A percentile compares a stretch with the other conserved stretches of the same genome.
Evolutionary conservation across 176 grass and related monocot species (phyloP).

Genomic region (Oryza longistaminata): DNA sequence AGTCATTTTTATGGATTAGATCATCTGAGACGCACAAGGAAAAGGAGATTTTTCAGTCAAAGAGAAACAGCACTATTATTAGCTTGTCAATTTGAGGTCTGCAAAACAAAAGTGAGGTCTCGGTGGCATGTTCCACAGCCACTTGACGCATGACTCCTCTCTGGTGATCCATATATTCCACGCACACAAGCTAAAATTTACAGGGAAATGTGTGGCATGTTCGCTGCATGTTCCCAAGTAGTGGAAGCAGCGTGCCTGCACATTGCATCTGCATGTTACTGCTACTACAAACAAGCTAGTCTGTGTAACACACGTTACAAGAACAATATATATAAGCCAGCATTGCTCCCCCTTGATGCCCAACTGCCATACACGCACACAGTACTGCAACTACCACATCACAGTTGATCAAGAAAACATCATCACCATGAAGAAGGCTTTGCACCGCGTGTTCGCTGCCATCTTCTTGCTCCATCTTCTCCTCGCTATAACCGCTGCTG

Average conservation of each 20-base stretch:
- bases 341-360: neutral
- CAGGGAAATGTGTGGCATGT: neutral
- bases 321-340: neutral
- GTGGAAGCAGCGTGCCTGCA: constrained; percentile 10
- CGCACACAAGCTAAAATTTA: neutral
- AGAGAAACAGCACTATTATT: neutral
- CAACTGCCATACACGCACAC: neutral
- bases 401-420: neutral
- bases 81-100: neutral
- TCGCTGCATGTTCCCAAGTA: neutral
- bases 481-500: neutral
- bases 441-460: constrained; percentile 1
- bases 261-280: neutral
- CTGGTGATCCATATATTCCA: too few species aligned
- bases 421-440: constrained; percentile 26
- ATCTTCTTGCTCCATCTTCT: constrained; percentile 54
- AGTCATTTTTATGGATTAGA: neutral
- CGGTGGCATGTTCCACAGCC: neutral
- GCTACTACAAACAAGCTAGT: neutral
- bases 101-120: neutral
- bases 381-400: neutral
- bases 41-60: neutral
- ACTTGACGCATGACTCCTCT: neutral
- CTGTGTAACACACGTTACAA: neutral
- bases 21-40: neutral